phyloP scores from a whole-genome alignment of 139 green algal genomes.

The Volvox reticuliferus region DNA sequence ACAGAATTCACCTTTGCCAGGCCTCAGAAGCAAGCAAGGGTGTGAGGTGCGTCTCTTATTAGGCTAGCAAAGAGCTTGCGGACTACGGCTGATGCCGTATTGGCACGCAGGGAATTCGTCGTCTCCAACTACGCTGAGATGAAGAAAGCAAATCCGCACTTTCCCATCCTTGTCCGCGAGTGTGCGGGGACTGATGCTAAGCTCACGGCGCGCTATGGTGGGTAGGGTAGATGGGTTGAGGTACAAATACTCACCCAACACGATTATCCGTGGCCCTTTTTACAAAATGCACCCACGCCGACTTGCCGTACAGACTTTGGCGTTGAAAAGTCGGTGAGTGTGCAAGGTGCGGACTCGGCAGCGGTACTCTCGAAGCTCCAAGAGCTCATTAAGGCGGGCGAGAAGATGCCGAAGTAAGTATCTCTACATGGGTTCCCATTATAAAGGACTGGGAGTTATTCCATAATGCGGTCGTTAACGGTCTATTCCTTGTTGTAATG shows the following conservation, averaged over 20 bases:
- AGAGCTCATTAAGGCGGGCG: constrained; percentile 65
- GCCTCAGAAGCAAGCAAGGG: constrained; percentile 78
- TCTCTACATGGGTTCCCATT: not conserved
- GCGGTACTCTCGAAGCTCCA: constrained; percentile 74
- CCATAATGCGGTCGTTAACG: too few relatives aligned
- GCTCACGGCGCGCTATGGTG: constrained; percentile 88
- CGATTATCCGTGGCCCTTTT: not conserved
- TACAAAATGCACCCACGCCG: not conserved
- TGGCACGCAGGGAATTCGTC: constrained; percentile 84
- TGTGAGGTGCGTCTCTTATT: constrained; percentile 65
- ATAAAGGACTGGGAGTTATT: not conserved
- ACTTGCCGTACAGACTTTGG: constrained; percentile 73
- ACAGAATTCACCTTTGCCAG: constrained; percentile 88
- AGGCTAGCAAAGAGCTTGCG: not conserved
- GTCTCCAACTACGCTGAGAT: constrained; percentile 86
- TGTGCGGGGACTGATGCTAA: constrained; percentile 77
- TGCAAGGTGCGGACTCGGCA: constrained; percentile 67
- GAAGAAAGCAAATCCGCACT: constrained; percentile 90
- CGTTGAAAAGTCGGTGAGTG: constrained; percentile 75
- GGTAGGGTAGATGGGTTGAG: not conserved
- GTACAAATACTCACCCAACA: too few relatives aligned
- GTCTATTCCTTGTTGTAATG: too few relatives aligned
- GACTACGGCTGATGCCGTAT: not conserved
- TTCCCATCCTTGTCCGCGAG: constrained; percentile 91
- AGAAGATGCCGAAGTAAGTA: constrained; percentile 49